These are phyloP conservation scores for Barbatosphaeria neglecta DNA, from an alignment of 495 filamentous ascomycete species.

Conservation along the genomic window DNA sequence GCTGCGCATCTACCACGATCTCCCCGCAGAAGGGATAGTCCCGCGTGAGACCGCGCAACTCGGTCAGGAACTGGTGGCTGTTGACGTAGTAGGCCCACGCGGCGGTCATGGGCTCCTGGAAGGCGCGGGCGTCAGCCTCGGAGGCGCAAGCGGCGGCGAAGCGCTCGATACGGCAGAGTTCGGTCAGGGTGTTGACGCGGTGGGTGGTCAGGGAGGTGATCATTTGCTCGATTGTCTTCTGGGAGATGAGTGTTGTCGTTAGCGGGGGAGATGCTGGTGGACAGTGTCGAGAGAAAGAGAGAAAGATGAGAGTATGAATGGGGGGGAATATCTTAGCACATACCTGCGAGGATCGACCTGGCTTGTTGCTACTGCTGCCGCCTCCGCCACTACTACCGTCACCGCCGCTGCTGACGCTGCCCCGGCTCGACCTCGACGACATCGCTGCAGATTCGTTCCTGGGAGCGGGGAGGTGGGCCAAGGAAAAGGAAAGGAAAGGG, in stretches of 20 bases:
- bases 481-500: no score
- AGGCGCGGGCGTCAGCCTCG: slow-evolving; percentile 43
- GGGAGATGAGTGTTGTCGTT: background rate
- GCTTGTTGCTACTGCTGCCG: slow-evolving; percentile 4
- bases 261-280: background rate
- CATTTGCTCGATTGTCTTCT: slow-evolving; percentile 25
- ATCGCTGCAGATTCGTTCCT: no score
- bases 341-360: slow-evolving; percentile 1
- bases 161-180: slow-evolving; percentile 63
- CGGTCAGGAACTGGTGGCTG: slow-evolving; percentile 60
- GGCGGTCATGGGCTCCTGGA: slow-evolving; percentile 50
- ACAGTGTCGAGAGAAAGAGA: background rate
- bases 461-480: no score
- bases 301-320: background rate
- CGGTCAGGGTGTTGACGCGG: slow-evolving; percentile 60
- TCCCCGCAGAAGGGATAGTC: slow-evolving; percentile 65
- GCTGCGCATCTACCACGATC: slow-evolving; percentile 55
- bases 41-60: slow-evolving; percentile 55
- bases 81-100: slow-evolving; percentile 68
- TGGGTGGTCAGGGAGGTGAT: slow-evolving; percentile 48
- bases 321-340: slow-evolving; percentile 1
- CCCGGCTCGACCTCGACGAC: slow-evolving; percentile 2
- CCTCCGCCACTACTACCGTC: no score
- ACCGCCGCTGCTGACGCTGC: background rate
- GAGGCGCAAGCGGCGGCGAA: slow-evolving; percentile 42